Base-by-base conservation (phyloP, 2,329 filamentous ascomycete species). In the Pseudonectria foliicola region DNA sequence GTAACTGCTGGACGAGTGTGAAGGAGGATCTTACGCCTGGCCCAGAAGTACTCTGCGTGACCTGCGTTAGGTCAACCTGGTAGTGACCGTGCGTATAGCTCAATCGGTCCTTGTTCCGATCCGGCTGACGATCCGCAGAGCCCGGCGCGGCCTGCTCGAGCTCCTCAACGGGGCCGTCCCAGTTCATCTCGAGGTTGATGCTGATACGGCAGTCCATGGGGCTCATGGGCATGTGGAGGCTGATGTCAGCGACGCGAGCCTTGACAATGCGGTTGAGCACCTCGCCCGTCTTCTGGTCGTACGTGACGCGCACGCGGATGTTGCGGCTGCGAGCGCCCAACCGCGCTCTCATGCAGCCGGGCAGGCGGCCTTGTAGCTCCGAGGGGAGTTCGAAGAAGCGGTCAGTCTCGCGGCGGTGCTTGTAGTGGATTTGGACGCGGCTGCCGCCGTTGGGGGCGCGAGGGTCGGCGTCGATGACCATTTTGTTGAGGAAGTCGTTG, bases 161-260 rank as follows among this genome's bases (percentile, higher is more conserved):
- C 39, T 77, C 73, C 26, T 74, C 66, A 4, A 78, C 68, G 0
- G 84, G 52, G 2, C 88, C 86, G 4, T 87, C 73, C 67, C 81
- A 94, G 35, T 82, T 75, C 75, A 93, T 88, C 75, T 98, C 93
- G 3, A 98, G 73, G 55, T 95, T 96, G 54, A 98, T 80, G 51
- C 87, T 94, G 48, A 98, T 81, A 10, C 92, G 85, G 62, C 88
- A 95, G 61, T 98, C 92, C 53, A 95, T 85, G 3, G 77, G 76
- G 7, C 74, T 75, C 32, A 69, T 67, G 0, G 92, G 90, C 48
- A 87, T 83, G 60, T 84, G 82, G 13, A 98, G 73, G 50, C 95
- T 84, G n/a, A 95, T 66, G 56, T 98, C 88, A 16, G 77, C 80
- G 11, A 96, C 71, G n/a, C 88, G 79, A 16, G 81, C 79, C 66